Conservation (phyloP, 2,329 filamentous ascomycete genomes). For the Davidsoniella eucalypti region DNA sequence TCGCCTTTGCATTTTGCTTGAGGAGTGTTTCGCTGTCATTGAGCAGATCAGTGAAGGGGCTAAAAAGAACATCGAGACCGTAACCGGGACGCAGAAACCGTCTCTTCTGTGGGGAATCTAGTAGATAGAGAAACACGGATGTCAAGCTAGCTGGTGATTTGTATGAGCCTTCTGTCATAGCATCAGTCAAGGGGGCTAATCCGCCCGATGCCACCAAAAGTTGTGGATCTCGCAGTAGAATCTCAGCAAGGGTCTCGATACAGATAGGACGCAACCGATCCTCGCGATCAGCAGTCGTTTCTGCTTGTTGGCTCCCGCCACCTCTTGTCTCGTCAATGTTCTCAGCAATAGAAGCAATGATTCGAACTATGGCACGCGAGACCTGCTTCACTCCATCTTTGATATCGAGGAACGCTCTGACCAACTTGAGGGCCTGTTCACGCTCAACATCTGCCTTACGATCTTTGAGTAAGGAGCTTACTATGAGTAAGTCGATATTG, state of each 20-base stretch:
- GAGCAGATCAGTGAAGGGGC: slow-evolving; percentile 75
- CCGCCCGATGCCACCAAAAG: slow-evolving; percentile 72
- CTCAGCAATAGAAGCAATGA: slow-evolving; percentile 80
- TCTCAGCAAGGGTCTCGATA: slow-evolving; percentile 81
- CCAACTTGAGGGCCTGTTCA: slow-evolving; percentile 92
- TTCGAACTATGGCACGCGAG: slow-evolving; percentile 71
- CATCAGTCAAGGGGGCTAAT: slow-evolving; percentile 75
- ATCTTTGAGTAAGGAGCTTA: slow-evolving; percentile 85
- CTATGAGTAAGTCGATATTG: slow-evolving; percentile 84
- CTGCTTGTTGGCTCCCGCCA: slow-evolving; percentile 35
- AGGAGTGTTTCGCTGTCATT: slow-evolving; percentile 43
- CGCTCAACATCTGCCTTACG: slow-evolving; percentile 93
- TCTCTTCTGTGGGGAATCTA: slow-evolving; percentile 68
- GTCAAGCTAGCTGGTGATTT: slow-evolving; percentile 82
- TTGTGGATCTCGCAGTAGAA: slow-evolving; percentile 70
- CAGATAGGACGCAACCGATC: slow-evolving; percentile 82
- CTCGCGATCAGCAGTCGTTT: slow-evolving; percentile 50
- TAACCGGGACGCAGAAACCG: slow-evolving; percentile 75
- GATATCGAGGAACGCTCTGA: slow-evolving; percentile 86
- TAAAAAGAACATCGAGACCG: slow-evolving; percentile 78
- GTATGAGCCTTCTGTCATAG: slow-evolving; percentile 77
- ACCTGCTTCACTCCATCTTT: slow-evolving; percentile 83
- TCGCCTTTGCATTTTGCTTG: slow-evolving; percentile 82
- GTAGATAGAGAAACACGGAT: slow-evolving; percentile 71
- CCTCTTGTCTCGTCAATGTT: slow-evolving; percentile 67